Evolutionary conservation across 192 early-diverging fungal genomes (phyloP), one percentile per base, ranked within the genome.

Genomic region (Rhizoclosmatium sp.): DNA sequence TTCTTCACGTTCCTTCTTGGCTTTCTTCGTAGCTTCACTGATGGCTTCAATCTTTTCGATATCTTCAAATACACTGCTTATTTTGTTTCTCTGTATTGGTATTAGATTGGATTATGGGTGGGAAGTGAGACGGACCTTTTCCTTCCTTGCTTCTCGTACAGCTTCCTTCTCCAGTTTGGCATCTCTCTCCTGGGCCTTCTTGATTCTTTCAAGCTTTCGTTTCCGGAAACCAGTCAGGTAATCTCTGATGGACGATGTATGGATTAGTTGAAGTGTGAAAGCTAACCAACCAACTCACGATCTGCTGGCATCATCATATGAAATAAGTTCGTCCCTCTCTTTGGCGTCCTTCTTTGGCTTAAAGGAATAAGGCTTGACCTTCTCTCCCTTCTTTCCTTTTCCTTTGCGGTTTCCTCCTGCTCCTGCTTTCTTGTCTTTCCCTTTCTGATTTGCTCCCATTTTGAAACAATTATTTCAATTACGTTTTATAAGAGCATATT

Each of bases 161-260:
- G 82, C 84, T n/a, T 82, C 78, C 46, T 80, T 74, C 1, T 56
- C 68, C 51, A 60, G 51, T 31, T 73, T 45, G 9, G 67, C 78
- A 39, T 66, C 67, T n/a, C 80, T 31, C 46, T 81, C 83, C 23
- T 76, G 64, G 31, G 79, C 72, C 64, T 59, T 59, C 64, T 85
- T 84, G 23, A 84, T 85, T 61, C 66, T 59, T 23, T 82, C 84
- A 3, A 84, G 76, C 40, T 87, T 87, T 16, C 86, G 75, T 60
- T 85, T 85, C 56, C 85, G 84, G 84, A 87, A 87, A 19, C 86
- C 86, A 31, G 86, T 87, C 51, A 87, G 60, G 69, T 71, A 87
- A 47, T 87, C 81, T 59, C 86, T 78, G 51, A 10, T 56, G 40
- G 45, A 65, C 64, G 3, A 54, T 54, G 16, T 54, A 12, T 54